Evolutionary conservation across 2,329 filamentous ascomycete genomes (phyloP), one percentile per base, ranked within the genome.

Genomic region (Rhexocercosporidium sp.): DNA sequence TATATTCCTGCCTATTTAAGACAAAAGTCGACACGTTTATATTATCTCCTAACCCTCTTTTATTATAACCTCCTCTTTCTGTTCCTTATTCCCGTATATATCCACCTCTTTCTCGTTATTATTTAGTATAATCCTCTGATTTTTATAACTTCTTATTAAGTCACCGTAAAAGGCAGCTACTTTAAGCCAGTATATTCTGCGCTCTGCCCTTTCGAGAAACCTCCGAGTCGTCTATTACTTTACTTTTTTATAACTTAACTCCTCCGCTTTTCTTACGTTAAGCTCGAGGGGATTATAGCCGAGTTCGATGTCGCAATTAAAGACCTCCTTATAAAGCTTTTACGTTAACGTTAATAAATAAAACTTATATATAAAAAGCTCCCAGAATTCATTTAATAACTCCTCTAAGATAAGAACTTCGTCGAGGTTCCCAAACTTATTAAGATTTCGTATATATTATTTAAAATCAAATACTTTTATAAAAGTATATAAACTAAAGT

Each of bases 131-230:
- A 8, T 25, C n/a, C 4, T 8, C 44, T 47, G n/a, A 6, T 47
- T 47, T 47, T 47, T 20, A 8, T 5, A 47, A 3, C 39, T 27
- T 11, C 27, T 64, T 57, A n/a, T 47, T 25, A 67, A 63, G 54
- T 64, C 27, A 61, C n/a, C 11, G 34, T 67, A 67, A 51, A 60
- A 67, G 54, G 65, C 61, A 27, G 41, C 54, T 64, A 61, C 65
- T 9, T 60, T 61, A n/a, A 46, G 65, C 59, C 14, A 61, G 29
- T n/a, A 31, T 31, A 9, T 31, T 9, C 7, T 44, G n/a, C 22
- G 22, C 46, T 65, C 47, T 53, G 34, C 34, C 59, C 46, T 64
- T n/a, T 64, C 16, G 46, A 25, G 54, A 60, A 67, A 67, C 46
- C 54, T 60, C 37, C 44, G 6, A 67, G 20, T 49, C 46, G n/a